Base-by-base conservation (phyloP, 164 flowering plant species). In the Buxus sempervirens region DNA sequence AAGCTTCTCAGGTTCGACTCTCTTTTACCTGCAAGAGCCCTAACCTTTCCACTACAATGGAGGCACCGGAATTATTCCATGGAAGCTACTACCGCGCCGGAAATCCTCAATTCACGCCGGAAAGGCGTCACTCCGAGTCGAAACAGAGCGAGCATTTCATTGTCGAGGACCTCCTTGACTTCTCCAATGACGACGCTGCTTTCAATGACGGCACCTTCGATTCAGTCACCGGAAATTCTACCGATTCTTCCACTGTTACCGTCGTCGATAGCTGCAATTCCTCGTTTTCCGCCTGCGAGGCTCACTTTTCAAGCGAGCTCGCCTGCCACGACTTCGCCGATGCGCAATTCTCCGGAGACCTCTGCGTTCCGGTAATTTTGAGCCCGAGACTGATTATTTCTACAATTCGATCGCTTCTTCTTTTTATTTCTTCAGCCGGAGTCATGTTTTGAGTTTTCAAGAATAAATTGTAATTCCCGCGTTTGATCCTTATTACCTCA, bases 141-240 rank as follows among this genome's bases (percentile, higher is more conserved):
- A 82, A 83, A 58, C 22, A 66, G 2, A 81, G 70, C 3, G 93
- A 88, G 56, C 82, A 83, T 70, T 93, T 93, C 78, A 49, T 78
- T 21, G 80, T 93, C 3, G 98, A 93, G 7, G 98, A 91, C 71
- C 88, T 91, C 26, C 80, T 89, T 22, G 96, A 93, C 75, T 88
- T 91, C 78, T 83, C 97, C 23, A 86, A 84, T 70, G 92, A 86
- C 38, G 96, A 88, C 14, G 72, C 22, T 5, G 66, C 54, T 20
- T 54, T 72, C 26, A 70, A 65, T 2, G 80, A 62, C 16, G 79
- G 49, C 0, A 64, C 67, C 7, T 69, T 70, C 59, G 78, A 65
- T 57, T 62, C 36, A 26, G 48, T 61, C 16, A 63, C 76, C 23
- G 85, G 76, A 4, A 77, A 70, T 64, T 84, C 89, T 51, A 74